Base-by-base conservation (phyloP, 163 green algal genomes). In the Scenedesmus sp. region DNA sequence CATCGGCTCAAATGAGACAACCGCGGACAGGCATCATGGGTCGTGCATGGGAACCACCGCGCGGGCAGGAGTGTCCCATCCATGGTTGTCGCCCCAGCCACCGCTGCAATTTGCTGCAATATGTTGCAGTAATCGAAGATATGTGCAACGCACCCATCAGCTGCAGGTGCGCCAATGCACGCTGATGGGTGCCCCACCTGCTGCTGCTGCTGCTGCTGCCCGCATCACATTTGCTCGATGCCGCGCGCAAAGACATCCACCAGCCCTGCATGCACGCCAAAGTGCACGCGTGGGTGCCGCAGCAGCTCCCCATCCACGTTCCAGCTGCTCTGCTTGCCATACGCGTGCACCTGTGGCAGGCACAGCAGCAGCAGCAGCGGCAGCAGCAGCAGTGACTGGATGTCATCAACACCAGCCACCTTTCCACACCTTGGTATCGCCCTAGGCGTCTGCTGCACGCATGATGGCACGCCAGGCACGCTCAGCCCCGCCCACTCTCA, bases 261-360 rank as follows among this genome's bases (percentile, higher is more conserved):
- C 40, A 97, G 92, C 0, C 96, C 97, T 3, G 92, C 94, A 49
- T 59, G 42, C 20, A 97, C 86, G 37, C 26, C 43, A 12, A 98
- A 93, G 33, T 94, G n/a, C 42, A 98, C 87, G 13, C 95, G 79
- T 7, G 94, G 95, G 30, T 90, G 85, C 30, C 86, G 30, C 83
- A 98, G 88, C 85, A 98, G 93, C 93, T 98, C 97, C 16, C 96
- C 97, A 73, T 98, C 96, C 40, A 98, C 93, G 87, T 97, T 98
- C 97, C 96, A 98, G 35, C 40, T 70, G 87, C 93, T 96, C 51
- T 94, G 91, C 0, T 46, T 46, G 7, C 85, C 92, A 26, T 89
- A 26, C 6, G 68, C 26, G 1, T 89, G 65, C 65, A 89, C 85
- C 65, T 83, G 43, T 43, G 24, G 92, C 83, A 81, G 72, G 1